Evolutionary conservation across 495 filamentous ascomycete species (phyloP).

Genomic region (Xylaria bambusicola): DNA sequence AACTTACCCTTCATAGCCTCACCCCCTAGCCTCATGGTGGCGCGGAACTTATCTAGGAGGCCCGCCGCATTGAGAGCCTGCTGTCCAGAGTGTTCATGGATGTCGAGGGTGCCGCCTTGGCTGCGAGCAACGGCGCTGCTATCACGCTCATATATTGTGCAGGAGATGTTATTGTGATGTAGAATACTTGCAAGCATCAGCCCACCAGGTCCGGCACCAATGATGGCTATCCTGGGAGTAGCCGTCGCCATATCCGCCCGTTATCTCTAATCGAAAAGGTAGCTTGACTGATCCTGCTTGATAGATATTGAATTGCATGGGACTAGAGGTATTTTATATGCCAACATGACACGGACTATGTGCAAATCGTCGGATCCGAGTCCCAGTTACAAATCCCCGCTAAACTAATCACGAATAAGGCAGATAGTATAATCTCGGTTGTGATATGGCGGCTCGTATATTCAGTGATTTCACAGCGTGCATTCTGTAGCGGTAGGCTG

Average conservation of each 20-base stretch:
- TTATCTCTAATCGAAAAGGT: not conserved
- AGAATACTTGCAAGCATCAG: slow-evolving; percentile 56
- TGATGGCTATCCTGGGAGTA: slow-evolving; percentile 49
- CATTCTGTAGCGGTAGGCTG: no score
- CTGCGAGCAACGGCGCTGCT: slow-evolving; percentile 33
- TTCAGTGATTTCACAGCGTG: no score
- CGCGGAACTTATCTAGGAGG: slow-evolving; percentile 43
- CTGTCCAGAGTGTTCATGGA: slow-evolving; percentile 49
- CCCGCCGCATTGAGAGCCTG: slow-evolving; percentile 48
- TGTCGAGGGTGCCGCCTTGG: slow-evolving; percentile 55
- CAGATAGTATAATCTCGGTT: no score
- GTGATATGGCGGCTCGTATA: no score
- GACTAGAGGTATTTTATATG: no score
- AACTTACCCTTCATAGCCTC: slow-evolving; percentile 30
- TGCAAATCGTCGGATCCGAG: no score
- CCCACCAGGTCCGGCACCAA: slow-evolving; percentile 58
- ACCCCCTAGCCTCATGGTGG: slow-evolving; percentile 35
- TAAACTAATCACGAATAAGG: no score
- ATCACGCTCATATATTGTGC: slow-evolving; percentile 55
- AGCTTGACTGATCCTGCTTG: not conserved
- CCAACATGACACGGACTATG: no score
- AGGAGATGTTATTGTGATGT: slow-evolving; percentile 38
- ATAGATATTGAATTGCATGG: no score
- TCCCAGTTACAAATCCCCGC: no score
- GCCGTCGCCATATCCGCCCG: not conserved